Evolutionary conservation across 805 yeast species (phyloP), one percentile per base, ranked within the genome.

Genomic region (Myxozyma monticola): DNA sequence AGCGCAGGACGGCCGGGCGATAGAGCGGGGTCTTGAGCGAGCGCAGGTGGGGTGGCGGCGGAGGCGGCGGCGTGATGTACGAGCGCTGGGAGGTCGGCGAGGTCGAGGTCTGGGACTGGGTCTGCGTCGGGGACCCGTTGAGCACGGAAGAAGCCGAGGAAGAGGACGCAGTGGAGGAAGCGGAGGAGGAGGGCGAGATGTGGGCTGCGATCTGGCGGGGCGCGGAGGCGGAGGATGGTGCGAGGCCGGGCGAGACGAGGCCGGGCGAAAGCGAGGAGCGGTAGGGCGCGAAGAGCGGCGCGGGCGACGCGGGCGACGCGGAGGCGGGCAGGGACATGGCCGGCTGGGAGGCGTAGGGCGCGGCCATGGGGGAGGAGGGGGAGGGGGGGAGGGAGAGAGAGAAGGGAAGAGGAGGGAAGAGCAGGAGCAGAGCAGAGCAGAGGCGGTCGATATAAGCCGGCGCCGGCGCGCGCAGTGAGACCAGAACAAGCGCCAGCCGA

Each of bases 21-120:
- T 88, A 90, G 72, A 90, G 72, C 8, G 97, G 96, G 62, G 87
- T 84, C 65, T 88, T 79, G 56, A 88, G 90, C 40, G 84, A 84
- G 49, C 81, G 80, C 54, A 89, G 80, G 62, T 88, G 95, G 64
- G 82, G 84, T 20, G 84, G 65, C 10, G 68, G 70, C 18, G 57
- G 54, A 21, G 49, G 46, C 37, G 57, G 57, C 17, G 54, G 50
- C 12, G 57, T 45, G 42, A 46, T 38, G 51, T 40, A 43, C 12
- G 52, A 49, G 44, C 54, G 44, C 24, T 48, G 26, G 29, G 56
- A 43, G 29, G 51, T 50, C 17, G 56, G 45, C 41, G 58, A 57
- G 31, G 58, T 45, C 20, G 49, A 42, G n/a, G n/a, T n/a, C n/a
- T n/a, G n/a, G 22, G 45, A 14, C 29, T 30, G 38, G 37, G 37